Percentiles rank a stretch among this genome's conserved stretches.
Evolutionary conservation across 768 basidiomycete genomes (phyloP).

Genomic region (Psilocybe cyanescens): DNA sequence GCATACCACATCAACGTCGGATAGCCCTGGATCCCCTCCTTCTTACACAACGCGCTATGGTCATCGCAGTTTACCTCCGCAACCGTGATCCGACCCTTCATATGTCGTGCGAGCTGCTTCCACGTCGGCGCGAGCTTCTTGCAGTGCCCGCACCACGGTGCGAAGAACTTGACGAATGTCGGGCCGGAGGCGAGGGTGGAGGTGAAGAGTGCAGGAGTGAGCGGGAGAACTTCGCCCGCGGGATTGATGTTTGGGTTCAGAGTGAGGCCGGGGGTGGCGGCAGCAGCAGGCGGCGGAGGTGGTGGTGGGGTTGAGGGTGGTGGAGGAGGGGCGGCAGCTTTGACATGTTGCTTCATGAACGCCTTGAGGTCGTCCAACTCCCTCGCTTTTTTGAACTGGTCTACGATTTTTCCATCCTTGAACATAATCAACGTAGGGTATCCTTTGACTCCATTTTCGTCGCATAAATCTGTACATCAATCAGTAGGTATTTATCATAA

Average conservation of each 20-base stretch:
- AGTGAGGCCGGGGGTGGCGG: slow-evolving; percentile 2
- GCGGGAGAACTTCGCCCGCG: slow-evolving; percentile 39
- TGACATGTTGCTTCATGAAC: slow-evolving; percentile 54
- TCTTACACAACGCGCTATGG: slow-evolving; percentile 65
- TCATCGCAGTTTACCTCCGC: slow-evolving; percentile 92
- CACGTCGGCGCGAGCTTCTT: slow-evolving; percentile 90
- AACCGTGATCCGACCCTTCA: slow-evolving; percentile 75
- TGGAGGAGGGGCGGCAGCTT: slow-evolving; percentile 17
- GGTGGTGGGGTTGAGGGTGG: not conserved
- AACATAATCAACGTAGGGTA: slow-evolving; percentile 84
- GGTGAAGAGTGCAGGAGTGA: slow-evolving; percentile 42
- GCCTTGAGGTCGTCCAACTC: slow-evolving; percentile 55
- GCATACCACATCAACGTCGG: slow-evolving; percentile 78
- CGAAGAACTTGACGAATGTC: slow-evolving; percentile 74
- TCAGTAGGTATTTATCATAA: too few relatives aligned
- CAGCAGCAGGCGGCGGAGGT: not conserved
- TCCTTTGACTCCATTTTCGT: slow-evolving; percentile 62
- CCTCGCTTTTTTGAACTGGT: slow-evolving; percentile 58
- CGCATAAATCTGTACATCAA: slow-evolving; percentile 72
- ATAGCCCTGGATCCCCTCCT: slow-evolving; percentile 75
- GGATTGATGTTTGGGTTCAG: slow-evolving; percentile 34
- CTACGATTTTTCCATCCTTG: slow-evolving; percentile 62
- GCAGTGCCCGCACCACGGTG: slow-evolving; percentile 98
- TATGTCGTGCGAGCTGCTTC: slow-evolving; percentile 69
- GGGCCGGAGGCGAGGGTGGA: slow-evolving; percentile 42